These are phyloP conservation scores for Setaria italica DNA, from an alignment of 202 grass and related monocot genomes.

Conservation along the genomic window DNA sequence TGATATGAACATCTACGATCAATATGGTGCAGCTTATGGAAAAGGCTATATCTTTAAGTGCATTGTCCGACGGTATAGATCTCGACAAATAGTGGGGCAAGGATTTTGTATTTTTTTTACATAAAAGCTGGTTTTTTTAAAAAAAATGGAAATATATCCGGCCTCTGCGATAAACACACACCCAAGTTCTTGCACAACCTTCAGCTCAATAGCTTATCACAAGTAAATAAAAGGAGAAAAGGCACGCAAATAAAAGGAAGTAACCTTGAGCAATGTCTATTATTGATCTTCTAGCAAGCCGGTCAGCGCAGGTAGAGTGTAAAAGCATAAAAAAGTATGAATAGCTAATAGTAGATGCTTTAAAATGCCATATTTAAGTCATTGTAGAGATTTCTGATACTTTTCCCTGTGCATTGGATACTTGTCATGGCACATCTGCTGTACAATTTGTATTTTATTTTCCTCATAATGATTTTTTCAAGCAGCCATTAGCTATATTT, in stretches of 20 bases:
- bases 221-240: too few species aligned
- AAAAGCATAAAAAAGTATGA: not conserved
- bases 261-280: too few species aligned
- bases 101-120: not conserved
- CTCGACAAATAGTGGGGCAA: not conserved
- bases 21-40: not conserved
- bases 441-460: constrained; percentile 19
- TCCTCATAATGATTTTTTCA: constrained; percentile 19
- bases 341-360: constrained; percentile 11
- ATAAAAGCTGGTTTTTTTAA: not conserved
- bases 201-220: too few species aligned
- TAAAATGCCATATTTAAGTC: not conserved
- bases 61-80: not conserved
- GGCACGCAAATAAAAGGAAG: too few species aligned
- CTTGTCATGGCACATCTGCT: not conserved
- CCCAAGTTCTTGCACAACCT: too few species aligned
- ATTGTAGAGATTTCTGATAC: not conserved
- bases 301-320: constrained; percentile 77
- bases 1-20: not conserved
- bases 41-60: not conserved
- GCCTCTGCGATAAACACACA: too few species aligned
- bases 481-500: constrained; percentile 19
- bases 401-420: not conserved
- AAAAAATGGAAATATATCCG: too few species aligned
- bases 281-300: constrained; percentile 86